Percentiles rank a stretch among this genome's conserved stretches.
Conservation (phyloP, 2,329 filamentous ascomycete genomes). For the Epichloe festucae region DNA sequence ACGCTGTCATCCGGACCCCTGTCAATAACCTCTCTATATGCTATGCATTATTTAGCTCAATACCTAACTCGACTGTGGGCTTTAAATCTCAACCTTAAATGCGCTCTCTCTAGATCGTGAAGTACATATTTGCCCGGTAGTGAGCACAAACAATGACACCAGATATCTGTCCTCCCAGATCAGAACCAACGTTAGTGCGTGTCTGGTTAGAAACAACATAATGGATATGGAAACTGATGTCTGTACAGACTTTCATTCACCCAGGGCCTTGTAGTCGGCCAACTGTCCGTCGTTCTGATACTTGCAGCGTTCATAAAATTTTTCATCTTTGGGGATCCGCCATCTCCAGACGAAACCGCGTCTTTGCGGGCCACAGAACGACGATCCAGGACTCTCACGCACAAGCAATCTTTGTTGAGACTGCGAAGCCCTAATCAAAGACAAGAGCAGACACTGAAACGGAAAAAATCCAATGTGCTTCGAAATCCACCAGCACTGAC, state of each 20-base stretch:
- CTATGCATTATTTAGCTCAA: background rate
- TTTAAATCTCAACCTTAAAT: background rate
- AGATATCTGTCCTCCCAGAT: slow-evolving; percentile 27
- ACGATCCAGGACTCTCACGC: slow-evolving; percentile 58
- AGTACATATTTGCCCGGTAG: background rate
- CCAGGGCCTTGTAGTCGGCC: slow-evolving; percentile 83
- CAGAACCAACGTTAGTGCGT: slow-evolving; percentile 35
- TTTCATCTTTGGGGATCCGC: slow-evolving; percentile 96
- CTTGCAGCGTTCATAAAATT: slow-evolving; percentile 97
- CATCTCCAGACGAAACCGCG: slow-evolving; percentile 69
- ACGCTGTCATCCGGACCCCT: background rate
- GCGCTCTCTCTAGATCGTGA: background rate
- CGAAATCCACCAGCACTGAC: slow-evolving; percentile 64
- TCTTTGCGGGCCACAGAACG: slow-evolving; percentile 63
- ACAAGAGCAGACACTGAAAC: slow-evolving; percentile 35
- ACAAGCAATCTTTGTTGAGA: slow-evolving; percentile 61
- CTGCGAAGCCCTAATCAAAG: slow-evolving; percentile 34
- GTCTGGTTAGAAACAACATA: background rate
- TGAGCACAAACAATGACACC: slow-evolving; percentile 20
- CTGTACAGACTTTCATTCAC: slow-evolving; percentile 62
- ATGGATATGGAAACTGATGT: background rate
- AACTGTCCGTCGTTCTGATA: slow-evolving; percentile 81
- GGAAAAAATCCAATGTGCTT: slow-evolving; percentile 62
- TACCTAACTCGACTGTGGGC: background rate
- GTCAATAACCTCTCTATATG: background rate